These are phyloP conservation scores for Tuber brumale DNA, from an alignment of 495 filamentous ascomycete species.

Conservation along the genomic window DNA sequence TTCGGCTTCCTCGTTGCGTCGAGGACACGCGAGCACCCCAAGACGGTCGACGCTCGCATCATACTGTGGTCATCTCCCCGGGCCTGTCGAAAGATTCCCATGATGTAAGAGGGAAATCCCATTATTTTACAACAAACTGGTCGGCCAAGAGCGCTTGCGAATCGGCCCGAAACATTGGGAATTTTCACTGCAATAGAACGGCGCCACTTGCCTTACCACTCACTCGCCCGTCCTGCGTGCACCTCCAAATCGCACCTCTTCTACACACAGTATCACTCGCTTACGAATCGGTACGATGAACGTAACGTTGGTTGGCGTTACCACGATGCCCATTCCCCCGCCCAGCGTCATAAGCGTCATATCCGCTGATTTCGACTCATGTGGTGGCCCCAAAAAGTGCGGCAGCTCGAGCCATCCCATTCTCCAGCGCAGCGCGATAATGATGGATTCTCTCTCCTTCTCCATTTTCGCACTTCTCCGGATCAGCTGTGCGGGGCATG, in stretches of 20 bases:
- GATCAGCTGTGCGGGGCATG: background rate
- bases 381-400: background rate
- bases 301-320: background rate
- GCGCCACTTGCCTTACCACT: conserved; percentile 2
- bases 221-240: background rate
- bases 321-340: background rate
- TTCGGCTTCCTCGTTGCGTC: background rate
- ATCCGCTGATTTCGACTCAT: background rate
- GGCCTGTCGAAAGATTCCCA: background rate
- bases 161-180: background rate
- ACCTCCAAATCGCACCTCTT: background rate
- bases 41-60: background rate
- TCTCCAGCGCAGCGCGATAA: background rate
- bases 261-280: conserved; percentile 1
- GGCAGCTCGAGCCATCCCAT: background rate
- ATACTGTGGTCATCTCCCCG: background rate
- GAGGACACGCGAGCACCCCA: background rate
- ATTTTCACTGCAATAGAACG: background rate
- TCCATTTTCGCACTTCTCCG: background rate
- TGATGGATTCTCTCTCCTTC: background rate
- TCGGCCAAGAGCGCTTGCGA: background rate
- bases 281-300: background rate
- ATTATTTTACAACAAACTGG: background rate
- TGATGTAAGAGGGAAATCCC: background rate
- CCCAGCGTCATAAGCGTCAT: background rate